Base-by-base conservation (phyloP, 2,329 filamentous ascomycete species). In the Fusarium armeniacum region DNA sequence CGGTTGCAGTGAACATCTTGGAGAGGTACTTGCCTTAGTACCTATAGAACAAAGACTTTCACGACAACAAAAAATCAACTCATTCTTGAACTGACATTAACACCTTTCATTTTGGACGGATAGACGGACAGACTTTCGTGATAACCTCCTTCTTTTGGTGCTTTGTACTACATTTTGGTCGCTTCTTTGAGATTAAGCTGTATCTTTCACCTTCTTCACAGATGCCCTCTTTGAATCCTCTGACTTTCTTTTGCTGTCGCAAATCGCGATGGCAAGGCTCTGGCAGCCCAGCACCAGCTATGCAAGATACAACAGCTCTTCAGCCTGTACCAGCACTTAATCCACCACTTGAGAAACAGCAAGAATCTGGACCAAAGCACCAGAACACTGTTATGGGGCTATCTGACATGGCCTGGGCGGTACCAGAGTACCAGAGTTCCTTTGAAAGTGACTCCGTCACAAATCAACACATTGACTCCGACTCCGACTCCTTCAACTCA, bases 401-500 rank as follows among this genome's bases (percentile, higher is more conserved):
- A 38, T 51, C 65, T 18, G 61, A 62, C 24, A 58, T 58, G n/a
- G 36, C 52, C 16, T 73, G 68, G 67, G 41, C 45, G 35, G 36
- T 47, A 11, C 45, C 70, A 18, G 26, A 56, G 16, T 49, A 53
- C 10, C 33, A 41, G n/a, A 44, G 47, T 33, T 62, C 51, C 32
- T 36, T 47, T 28, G 52, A 49, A 8, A 41, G 20, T 15, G 22
- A 46, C 41, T 68, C 67, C 15, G 12, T 50, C n/a, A 51, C 55
- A 40, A 55, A 73, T 22, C 75, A 80, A 20, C 69, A 82, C 1
- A 71, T 76, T n/a, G 50, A 28, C 13, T 41, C 35, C 8, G 49
- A 52, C 26, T 51, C 49, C 30, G 79, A 84, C 49, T 82, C 82
- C 35, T 40, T 40, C 4, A 79, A 81, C 20, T 76, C 80, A 32